A percentile compares a stretch with the other conserved stretches of the same genome.
These are phyloP conservation scores for Phytophthora agathidicida DNA, from an alignment of 352 stramenopile species.

Conservation along the genomic window DNA sequence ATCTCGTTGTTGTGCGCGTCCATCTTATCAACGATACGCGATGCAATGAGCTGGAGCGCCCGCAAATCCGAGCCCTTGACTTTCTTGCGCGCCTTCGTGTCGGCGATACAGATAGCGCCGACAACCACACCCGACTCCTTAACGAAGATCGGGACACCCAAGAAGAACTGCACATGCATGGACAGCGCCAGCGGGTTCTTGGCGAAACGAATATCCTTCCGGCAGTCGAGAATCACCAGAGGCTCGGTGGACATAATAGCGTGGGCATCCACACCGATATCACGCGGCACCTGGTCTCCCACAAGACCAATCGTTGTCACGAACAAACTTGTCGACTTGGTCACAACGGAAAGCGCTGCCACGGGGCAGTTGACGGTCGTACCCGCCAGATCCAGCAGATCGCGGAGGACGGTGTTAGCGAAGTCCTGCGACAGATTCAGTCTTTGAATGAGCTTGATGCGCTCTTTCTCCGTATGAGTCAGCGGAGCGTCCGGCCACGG, in stretches of 20 bases:
- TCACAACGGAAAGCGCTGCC: constrained; percentile 72
- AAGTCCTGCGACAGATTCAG: constrained; percentile 84
- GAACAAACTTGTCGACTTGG: constrained; percentile 73
- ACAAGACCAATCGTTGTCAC: constrained; percentile 77
- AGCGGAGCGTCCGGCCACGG: constrained; percentile 77
- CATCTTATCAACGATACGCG: constrained; percentile 79
- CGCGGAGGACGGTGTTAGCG: constrained; percentile 72
- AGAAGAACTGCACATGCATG: constrained; percentile 81
- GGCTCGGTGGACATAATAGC: constrained; percentile 78
- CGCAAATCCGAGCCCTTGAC: constrained; percentile 71
- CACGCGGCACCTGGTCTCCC: constrained; percentile 78
- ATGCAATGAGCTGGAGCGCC: constrained; percentile 70
- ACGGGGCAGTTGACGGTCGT: constrained; percentile 76
- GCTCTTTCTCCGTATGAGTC: constrained; percentile 56
- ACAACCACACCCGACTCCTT: constrained; percentile 74
- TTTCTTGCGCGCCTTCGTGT: constrained; percentile 65
- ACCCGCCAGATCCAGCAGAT: constrained; percentile 74
- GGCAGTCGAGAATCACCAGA: constrained; percentile 75
- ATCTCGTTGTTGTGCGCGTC: constrained; percentile 50
- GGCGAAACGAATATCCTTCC: constrained; percentile 76
- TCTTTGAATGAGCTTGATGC: constrained; percentile 60
- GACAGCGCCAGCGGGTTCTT: constrained; percentile 78
- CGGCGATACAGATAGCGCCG: constrained; percentile 72
- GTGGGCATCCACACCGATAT: constrained; percentile 77
- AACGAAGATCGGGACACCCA: constrained; percentile 70